Conservation (phyloP, 495 filamentous ascomycete species). For the Aspergillus coremiiformis region DNA sequence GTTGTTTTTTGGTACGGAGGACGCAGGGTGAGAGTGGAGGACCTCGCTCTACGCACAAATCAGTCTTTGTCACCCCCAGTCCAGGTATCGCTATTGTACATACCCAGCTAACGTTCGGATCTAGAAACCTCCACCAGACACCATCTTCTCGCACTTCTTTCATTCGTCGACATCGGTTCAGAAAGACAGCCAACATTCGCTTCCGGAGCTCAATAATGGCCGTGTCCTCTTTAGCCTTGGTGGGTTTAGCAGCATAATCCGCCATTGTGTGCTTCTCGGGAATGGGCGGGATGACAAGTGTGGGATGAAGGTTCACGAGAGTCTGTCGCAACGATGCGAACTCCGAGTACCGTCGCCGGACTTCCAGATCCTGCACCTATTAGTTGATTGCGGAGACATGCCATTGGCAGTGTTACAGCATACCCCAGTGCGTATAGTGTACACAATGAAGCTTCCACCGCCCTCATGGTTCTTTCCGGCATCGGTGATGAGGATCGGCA, state of each 20-base stretch:
- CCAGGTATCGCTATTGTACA: conserved; percentile 5
- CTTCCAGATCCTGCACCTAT: conserved; percentile 71
- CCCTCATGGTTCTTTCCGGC: conserved; percentile 92
- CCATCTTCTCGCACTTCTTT: conserved; percentile 88
- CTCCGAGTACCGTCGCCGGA: conserved; percentile 91
- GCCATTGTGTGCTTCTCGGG: conserved; percentile 98
- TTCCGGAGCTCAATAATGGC: conserved; percentile 94
- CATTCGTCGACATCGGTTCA: conserved; percentile 90
- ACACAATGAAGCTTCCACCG: conserved; percentile 87
- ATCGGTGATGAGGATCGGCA: conserved; percentile 81
- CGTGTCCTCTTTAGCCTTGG: conserved; percentile 93
- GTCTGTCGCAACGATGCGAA: conserved; percentile 89
- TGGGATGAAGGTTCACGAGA: conserved; percentile 83
- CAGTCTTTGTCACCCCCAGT: conserved; percentile 14
- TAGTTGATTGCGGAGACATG: conserved; percentile 3
- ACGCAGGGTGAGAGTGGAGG: conserved; percentile 77
- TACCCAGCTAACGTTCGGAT: conserved; percentile 98
- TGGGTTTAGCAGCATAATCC: conserved; percentile 95
- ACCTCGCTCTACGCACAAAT: conserved; percentile 69
- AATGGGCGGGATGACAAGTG: conserved; percentile 90
- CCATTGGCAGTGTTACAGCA: conserved; percentile 16
- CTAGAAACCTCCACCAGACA: conserved; percentile 94
- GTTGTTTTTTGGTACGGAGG: conserved; percentile 86
- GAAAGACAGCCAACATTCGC: conserved; percentile 89
- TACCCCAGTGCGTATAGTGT: conserved; percentile 93